Evolutionary conservation across 257 asterid species (phyloP), one percentile per base, ranked within the genome.

Genomic region (Craterostigma plantagineum): DNA sequence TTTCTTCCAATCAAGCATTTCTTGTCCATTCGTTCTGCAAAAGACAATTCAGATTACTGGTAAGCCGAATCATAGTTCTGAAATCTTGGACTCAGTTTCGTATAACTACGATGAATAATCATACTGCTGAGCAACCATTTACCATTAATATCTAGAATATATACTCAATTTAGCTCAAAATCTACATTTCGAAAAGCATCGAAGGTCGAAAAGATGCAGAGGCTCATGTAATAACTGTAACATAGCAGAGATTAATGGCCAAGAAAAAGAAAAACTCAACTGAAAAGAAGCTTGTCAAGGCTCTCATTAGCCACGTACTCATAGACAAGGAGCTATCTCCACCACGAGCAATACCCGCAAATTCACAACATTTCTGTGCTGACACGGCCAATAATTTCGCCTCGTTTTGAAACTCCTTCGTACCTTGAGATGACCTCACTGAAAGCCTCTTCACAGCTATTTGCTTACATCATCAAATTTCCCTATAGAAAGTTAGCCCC

Each of bases 371-470:
- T 90, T 84, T 18, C 65, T 71, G 12, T 90, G 99, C 71, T 90
- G 99, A 90, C 91, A 16, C 82, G 0, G 87, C 77, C 74, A 90
- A 56, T 35, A 80, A 58, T 65, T 71, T 90, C 0, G 92, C 99
- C 75, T 90, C 99, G 56, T 58, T 90, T 68, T 62, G 55, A 51
- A 90, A 90, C 69, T 90, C 93, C 60, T 46, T 75, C 60, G 57
- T 75, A 43, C 99, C 96, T 56, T 84, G 99, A 45, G 48, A 50
- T 38, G 99, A 90, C 49, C 64, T 62, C 63, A 58, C 75, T 37
- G 96, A 75, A 38, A 90, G 63, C 67, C 73, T 90, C 81, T 90
- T 90, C 50, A 83, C 96, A 16, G 99, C 99, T 55, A 90, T 48
- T 53, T 63, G 68, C 53, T 73, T 77, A 62, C 94, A 67, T 83